Base-by-base conservation (phyloP, 2,329 filamentous ascomycete genomes). In the Shiraia sp. region DNA sequence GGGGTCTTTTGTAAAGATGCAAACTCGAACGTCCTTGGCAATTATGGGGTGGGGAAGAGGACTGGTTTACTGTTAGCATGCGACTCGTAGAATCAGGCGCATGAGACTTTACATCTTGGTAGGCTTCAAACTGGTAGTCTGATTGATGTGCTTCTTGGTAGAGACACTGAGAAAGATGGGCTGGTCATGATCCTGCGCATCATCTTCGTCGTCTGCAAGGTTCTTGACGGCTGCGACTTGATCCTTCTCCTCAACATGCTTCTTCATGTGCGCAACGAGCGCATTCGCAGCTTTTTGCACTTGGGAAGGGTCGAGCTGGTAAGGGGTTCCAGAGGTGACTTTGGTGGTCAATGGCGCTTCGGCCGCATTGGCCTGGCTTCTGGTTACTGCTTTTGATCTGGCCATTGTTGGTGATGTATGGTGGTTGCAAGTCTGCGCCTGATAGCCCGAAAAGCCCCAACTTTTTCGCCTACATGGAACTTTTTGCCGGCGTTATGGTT, bases 41-140 rank as follows among this genome's bases (percentile, higher is more conserved):
- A 79, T 85, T 49, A 95, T 79, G 8, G 87, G 78, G 71, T 95
- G 85, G 33, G 90, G 88, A 38, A 95, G 76, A 54, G 77, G 59
- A 61, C 68, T 73, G 35, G 28, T n/a, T 16, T 5, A 2, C 2
- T 32, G 28, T 62, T 41, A 62, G 52, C 38, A 36, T n/a, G 17
- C 10, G 7, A 30, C 10, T 25, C 12, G 14, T 23, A 14, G 27
- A 29, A 28, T 24, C 13, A 10, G 17, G 26, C 10, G 15, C 22
- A 27, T 25, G 24, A 6, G 14, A 36, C 35, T 22, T 24, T 33
- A 59, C 66, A 96, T 88, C 73, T 92, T 95, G 69, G 81, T 80
- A 19, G 91, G 90, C 77, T 95, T 92, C 55, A 96, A 78, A 40
- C 83, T 81, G 66, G 82, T 83, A 71, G 88, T 86, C 73, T 95